These are phyloP conservation scores for Clonostachys sp. DNA, from an alignment of 2,329 filamentous ascomycete species.

Conservation along the genomic window DNA sequence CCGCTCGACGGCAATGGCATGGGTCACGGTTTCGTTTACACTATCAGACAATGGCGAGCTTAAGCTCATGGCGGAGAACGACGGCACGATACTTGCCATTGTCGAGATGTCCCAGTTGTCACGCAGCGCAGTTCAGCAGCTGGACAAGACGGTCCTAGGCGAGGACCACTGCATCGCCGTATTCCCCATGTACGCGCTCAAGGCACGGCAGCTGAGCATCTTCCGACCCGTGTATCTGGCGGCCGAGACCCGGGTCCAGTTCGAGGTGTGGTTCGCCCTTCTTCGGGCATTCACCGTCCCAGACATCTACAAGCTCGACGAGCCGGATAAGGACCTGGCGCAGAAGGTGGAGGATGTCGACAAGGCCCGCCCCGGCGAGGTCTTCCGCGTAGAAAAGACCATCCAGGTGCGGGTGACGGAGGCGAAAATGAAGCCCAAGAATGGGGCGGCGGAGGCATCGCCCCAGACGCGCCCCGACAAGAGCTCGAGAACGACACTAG, in stretches of 20 bases:
- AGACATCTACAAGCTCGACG: conserved; percentile 71
- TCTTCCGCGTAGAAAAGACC: conserved; percentile 59
- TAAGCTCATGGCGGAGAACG: conserved; percentile 83
- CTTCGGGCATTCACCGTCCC: conserved; percentile 88
- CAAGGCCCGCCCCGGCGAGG: conserved; percentile 36
- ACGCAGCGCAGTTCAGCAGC: conserved; percentile 81
- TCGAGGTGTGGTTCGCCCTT: conserved; percentile 95
- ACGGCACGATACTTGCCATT: conserved; percentile 73
- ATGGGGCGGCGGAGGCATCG: conserved; percentile 11
- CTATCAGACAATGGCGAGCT: conserved; percentile 93
- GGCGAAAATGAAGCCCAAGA: conserved; percentile 49
- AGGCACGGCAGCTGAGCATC: conserved; percentile 67
- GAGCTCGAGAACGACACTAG: conserved; percentile 3
- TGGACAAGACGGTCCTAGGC: conserved; percentile 86
- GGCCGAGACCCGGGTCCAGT: conserved; percentile 81
- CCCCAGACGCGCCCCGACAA: conserved; percentile 11
- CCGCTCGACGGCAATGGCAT: conserved; percentile 53
- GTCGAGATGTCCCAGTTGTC: conserved; percentile 87
- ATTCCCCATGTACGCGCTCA: conserved; percentile 84
- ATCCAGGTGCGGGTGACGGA: conserved; percentile 56
- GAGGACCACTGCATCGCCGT: conserved; percentile 94
- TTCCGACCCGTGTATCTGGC: conserved; percentile 87
- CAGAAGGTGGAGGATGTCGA: conserved; percentile 31
- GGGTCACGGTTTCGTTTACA: conserved; percentile 88
- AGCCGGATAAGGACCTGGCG: conserved; percentile 33